Percentiles rank a stretch among this genome's conserved stretches.
Evolutionary conservation across 768 basidiomycete species (phyloP).

Genomic region (Lactarius akahatsu): DNA sequence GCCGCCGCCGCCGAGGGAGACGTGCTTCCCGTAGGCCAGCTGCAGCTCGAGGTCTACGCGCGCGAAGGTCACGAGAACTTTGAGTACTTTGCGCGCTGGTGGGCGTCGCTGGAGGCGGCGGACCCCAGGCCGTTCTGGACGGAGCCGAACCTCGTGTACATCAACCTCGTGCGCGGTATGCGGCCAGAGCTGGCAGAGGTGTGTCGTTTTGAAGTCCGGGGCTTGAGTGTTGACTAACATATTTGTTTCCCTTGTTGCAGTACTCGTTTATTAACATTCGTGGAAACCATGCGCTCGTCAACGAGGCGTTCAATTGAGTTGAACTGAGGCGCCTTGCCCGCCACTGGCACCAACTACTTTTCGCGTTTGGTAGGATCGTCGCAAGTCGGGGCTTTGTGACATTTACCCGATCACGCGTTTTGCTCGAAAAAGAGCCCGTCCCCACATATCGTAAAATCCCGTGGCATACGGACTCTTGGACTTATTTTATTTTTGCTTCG

Average conservation of each 20-base stretch:
- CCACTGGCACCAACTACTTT: not conserved
- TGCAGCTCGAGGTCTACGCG: slow-evolving; percentile 67
- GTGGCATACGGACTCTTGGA: not conserved
- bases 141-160: slow-evolving; percentile 51
- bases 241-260: slow-evolving; percentile 30
- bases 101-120: slow-evolving; percentile 64
- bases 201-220: not conserved
- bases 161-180: slow-evolving; percentile 41
- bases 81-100: slow-evolving; percentile 59
- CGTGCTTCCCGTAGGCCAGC: slow-evolving; percentile 63
- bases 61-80: slow-evolving; percentile 41
- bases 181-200: slow-evolving; percentile 45
- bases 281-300: slow-evolving; percentile 31
- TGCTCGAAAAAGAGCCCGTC: not conserved
- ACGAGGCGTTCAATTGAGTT: slow-evolving; percentile 8
- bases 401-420: not conserved
- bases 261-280: slow-evolving; percentile 52
- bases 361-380: not conserved
- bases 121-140: slow-evolving; percentile 72
- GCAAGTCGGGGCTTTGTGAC: not conserved
- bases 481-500: not conserved
- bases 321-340: not conserved
- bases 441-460: not conserved
- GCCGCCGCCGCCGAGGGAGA: not conserved
- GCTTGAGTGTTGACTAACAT: not conserved